phyloP scores from a whole-genome alignment of 768 basidiomycete genomes.

The Melanogaster broomeanus region DNA sequence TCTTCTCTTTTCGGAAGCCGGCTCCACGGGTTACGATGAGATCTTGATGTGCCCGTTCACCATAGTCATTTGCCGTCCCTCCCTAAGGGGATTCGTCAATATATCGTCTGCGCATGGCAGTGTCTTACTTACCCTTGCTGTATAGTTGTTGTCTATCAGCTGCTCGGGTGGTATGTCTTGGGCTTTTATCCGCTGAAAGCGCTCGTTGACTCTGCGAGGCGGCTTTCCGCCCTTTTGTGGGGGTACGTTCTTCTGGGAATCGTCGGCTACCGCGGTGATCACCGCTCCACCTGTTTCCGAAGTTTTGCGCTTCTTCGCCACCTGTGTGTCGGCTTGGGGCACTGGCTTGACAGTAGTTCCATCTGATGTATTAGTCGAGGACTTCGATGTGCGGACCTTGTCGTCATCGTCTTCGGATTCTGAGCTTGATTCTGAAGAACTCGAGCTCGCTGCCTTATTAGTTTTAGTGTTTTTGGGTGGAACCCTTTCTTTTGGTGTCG shows the following conservation, averaged over 20 bases:
- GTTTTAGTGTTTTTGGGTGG: constrained; percentile 1
- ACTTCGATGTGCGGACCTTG: constrained; percentile 4
- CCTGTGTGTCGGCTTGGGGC: constrained; percentile 21
- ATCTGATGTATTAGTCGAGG: background rate
- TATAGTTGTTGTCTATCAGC: constrained; percentile 73
- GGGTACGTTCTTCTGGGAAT: background rate
- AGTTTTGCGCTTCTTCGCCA: constrained; percentile 63
- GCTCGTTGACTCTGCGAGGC: constrained; percentile 50
- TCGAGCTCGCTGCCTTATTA: background rate
- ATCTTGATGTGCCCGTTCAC: constrained; percentile 80
- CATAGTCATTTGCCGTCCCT: constrained; percentile 78
- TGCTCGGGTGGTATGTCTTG: constrained; percentile 47
- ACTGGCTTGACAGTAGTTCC: background rate
- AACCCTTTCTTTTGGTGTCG: background rate
- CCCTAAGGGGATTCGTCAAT: constrained; percentile 41
- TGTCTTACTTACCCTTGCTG: constrained; percentile 61
- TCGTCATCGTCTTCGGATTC: constrained; percentile 21
- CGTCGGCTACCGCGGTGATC: constrained; percentile 41
- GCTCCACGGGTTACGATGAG: constrained; percentile 92
- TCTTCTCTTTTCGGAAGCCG: constrained; percentile 98
- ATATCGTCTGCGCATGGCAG: constrained; percentile 1
- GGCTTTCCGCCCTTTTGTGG: constrained; percentile 15
- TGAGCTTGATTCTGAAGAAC: constrained; percentile 27
- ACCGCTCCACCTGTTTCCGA: constrained; percentile 52
- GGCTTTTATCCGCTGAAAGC: constrained; percentile 80